Evolutionary conservation across 2,329 filamentous ascomycete genomes (phyloP).

Genomic region (Corniculantispora saksenae): DNA sequence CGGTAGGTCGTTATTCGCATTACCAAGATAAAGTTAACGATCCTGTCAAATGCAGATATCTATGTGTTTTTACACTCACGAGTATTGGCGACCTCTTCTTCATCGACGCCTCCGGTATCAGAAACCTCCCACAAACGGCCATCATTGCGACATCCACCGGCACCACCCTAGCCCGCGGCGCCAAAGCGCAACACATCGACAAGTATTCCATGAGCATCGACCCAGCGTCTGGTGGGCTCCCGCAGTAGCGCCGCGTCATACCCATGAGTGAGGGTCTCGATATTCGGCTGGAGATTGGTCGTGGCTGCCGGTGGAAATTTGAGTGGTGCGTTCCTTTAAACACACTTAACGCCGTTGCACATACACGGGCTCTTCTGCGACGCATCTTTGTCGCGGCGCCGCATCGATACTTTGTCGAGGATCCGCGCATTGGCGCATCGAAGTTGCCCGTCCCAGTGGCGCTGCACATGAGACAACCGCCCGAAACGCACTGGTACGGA

Average conservation of each 20-base stretch:
- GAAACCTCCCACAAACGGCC: not conserved
- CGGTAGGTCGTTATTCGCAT: not conserved
- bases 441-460: not conserved
- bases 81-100: not conserved
- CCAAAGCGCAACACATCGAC: not conserved
- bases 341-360: not conserved
- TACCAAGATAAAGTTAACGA: not conserved
- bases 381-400: not conserved
- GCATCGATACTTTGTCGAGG: not conserved
- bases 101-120: not conserved
- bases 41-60: not conserved
- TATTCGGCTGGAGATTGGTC: not conserved
- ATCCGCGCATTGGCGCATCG: not conserved
- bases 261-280: not conserved
- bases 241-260: conserved; percentile 1
- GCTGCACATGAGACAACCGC: not conserved
- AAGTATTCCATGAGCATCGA: conserved; percentile 1
- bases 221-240: not conserved
- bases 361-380: not conserved
- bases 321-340: not conserved
- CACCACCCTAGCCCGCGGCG: not conserved
- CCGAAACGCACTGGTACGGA: not conserved
- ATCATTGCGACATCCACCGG: not conserved
- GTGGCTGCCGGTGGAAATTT: not conserved
- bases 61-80: not conserved